Conservation (phyloP, 2,329 filamentous ascomycete species). For the Alternaria infectoria region DNA sequence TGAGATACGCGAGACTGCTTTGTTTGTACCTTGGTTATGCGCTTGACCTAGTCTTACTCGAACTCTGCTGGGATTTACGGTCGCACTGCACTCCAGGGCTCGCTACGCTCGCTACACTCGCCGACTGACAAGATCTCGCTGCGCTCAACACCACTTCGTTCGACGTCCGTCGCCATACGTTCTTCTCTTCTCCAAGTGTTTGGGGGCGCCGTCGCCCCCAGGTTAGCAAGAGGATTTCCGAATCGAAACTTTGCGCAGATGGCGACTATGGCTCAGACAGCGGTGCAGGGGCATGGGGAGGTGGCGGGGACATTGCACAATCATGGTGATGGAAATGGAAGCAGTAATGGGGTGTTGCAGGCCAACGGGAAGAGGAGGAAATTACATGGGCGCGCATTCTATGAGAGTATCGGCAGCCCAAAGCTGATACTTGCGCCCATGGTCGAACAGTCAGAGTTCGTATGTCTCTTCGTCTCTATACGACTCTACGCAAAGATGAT, state of each 20-base stretch:
- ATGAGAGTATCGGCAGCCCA: conserved; percentile 91
- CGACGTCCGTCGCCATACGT: conserved; percentile 25
- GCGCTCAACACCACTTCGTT: background rate
- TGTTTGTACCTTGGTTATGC: background rate
- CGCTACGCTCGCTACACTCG: too few relatives aligned
- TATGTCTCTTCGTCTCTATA: conserved; percentile 56
- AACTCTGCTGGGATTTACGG: background rate
- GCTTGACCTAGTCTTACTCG: background rate
- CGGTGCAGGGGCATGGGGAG: conserved; percentile 12
- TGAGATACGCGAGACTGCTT: background rate
- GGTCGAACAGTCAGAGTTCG: conserved; percentile 98
- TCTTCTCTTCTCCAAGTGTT: conserved; percentile 17
- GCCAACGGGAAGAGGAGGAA: conserved; percentile 54
- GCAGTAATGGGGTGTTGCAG: conserved; percentile 11
- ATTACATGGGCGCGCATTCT: conserved; percentile 85
- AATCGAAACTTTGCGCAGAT: conserved; percentile 22
- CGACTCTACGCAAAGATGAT: background rate
- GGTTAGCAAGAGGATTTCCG: background rate
- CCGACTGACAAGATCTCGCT: background rate
- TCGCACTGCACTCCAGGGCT: too few relatives aligned
- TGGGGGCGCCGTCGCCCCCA: conserved; percentile 32
- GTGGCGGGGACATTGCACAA: background rate
- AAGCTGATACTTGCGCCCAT: conserved; percentile 93
- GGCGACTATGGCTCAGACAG: conserved; percentile 17
- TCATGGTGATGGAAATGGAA: background rate